Percentiles rank a stretch among this genome's conserved stretches.
phyloP scores from a whole-genome alignment of 352 stramenopile genomes.

The Peronosclerospora sorghi region DNA sequence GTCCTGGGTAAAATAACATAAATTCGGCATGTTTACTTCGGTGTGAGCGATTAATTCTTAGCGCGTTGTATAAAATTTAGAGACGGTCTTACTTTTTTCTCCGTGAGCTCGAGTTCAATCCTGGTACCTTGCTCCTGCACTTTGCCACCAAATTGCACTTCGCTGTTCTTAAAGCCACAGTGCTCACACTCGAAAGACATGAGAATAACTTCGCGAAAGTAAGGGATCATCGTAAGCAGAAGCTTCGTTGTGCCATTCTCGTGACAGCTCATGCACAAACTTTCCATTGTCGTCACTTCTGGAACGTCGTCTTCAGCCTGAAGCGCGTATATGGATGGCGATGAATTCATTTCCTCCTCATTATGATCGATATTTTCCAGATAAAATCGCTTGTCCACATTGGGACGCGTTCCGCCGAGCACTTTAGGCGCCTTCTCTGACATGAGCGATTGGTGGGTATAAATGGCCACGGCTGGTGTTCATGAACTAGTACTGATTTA shows the following conservation, averaged over 20 bases:
- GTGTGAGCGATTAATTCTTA: too few species aligned
- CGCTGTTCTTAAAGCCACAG: slow-evolving; percentile 76
- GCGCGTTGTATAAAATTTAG: not conserved
- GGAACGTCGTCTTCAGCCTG: slow-evolving; percentile 44
- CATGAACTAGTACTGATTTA: too few species aligned
- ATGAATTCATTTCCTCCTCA: slow-evolving; percentile 6
- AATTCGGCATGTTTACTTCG: not conserved
- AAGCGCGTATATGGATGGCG: slow-evolving; percentile 28
- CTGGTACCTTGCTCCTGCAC: slow-evolving; percentile 57
- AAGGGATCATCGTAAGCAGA: slow-evolving; percentile 88
- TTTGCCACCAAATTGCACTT: slow-evolving; percentile 52
- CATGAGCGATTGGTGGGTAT: slow-evolving; percentile 23
- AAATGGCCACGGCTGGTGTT: not conserved
- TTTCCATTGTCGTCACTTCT: slow-evolving; percentile 56
- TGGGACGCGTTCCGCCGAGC: slow-evolving; percentile 44
- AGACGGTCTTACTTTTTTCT: slow-evolving; percentile 12
- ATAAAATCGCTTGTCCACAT: slow-evolving; percentile 46
- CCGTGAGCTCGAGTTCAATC: slow-evolving; percentile 41
- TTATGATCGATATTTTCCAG: slow-evolving; percentile 16
- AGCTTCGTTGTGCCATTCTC: slow-evolving; percentile 82
- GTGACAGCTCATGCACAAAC: slow-evolving; percentile 86
- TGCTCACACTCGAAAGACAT: slow-evolving; percentile 88
- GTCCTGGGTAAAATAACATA: slow-evolving; percentile 30
- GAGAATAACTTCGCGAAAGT: slow-evolving; percentile 92
- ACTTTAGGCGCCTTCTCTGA: slow-evolving; percentile 49